A percentile compares a stretch with the other conserved stretches of the same genome.
phyloP scores from a whole-genome alignment of 129 eudicot species.

The Pittosporum tobira region DNA sequence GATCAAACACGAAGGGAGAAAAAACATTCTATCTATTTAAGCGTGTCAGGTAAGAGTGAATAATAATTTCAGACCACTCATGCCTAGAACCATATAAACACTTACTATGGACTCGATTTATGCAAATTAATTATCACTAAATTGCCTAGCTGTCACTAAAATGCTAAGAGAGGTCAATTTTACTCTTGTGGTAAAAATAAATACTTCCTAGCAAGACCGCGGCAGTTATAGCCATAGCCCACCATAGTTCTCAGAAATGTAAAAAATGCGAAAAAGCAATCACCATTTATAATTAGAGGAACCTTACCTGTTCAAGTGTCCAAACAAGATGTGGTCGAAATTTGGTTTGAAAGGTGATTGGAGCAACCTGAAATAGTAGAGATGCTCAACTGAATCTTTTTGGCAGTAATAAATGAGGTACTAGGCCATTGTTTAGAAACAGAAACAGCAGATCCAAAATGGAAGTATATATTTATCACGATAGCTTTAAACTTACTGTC shows the following conservation, averaged over 20 bases:
- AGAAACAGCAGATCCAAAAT: constrained; percentile 3
- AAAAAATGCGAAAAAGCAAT: constrained; percentile 5
- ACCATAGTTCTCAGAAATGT: neutral
- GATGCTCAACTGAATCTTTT: neutral
- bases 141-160: neutral
- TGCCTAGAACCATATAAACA: neutral
- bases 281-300: constrained; percentile 8
- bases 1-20: neutral
- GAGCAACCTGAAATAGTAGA: constrained; percentile 62
- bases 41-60: neutral
- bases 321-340: constrained; percentile 87
- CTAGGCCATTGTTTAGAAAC: too few relatives aligned
- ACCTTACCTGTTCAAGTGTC: constrained; percentile 76
- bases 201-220: neutral
- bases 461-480: neutral
- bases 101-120: too few relatives aligned
- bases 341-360: constrained; percentile 67
- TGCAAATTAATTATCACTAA: too few relatives aligned
- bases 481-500: constrained; percentile 31
- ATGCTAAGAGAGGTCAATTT: neutral
- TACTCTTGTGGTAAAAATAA: neutral
- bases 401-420: neutral
- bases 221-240: neutral
- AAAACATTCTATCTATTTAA: neutral
- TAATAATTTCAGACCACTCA: neutral